phyloP scores from a whole-genome alignment of 1,139 yeast genomes.

The Sugiyamaella grinbergsii region DNA sequence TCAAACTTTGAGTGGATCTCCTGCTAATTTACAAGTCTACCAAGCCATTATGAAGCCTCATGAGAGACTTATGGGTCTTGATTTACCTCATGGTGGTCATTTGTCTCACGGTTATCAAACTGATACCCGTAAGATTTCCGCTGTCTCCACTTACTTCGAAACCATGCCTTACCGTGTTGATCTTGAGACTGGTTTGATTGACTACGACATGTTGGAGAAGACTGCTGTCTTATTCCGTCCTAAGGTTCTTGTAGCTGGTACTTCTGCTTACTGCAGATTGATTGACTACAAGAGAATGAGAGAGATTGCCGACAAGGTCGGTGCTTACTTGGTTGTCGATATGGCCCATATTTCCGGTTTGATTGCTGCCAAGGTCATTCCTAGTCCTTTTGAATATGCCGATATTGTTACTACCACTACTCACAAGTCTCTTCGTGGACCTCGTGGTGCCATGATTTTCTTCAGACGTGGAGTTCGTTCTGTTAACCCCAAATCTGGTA shows the following conservation, averaged over 20 bases:
- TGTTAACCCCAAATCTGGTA: conserved; percentile 77
- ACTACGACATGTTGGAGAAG: conserved; percentile 83
- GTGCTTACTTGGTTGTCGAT: conserved; percentile 87
- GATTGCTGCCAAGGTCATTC: conserved; percentile 89
- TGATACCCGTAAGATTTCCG: conserved; percentile 82
- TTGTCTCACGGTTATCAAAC: conserved; percentile 96
- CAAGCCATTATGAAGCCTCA: conserved; percentile 90
- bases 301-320: conserved; percentile 87
- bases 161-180: conserved; percentile 95
- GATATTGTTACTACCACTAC: conserved; percentile 97
- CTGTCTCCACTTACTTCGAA: conserved; percentile 89
- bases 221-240: conserved; percentile 89
- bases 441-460: conserved; percentile 98
- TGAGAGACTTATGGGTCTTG: conserved; percentile 94
- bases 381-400: conserved; percentile 90
- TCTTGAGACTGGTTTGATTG: conserved; percentile 83
- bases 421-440: conserved; percentile 96
- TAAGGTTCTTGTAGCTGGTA: conserved; percentile 92
- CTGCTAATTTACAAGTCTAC: conserved; percentile 92
- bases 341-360: conserved; percentile 98
- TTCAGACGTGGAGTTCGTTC: conserved; percentile 87
- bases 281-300: conserved; percentile 90
- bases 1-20: conserved; percentile 92
- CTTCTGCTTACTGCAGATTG: conserved; percentile 91
- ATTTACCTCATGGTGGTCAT: conserved; percentile 97